A percentile compares a stretch with the other conserved stretches of the same genome.
Evolutionary conservation across 2,329 filamentous ascomycete species (phyloP).

Genomic region (Epichloe hybrida): DNA sequence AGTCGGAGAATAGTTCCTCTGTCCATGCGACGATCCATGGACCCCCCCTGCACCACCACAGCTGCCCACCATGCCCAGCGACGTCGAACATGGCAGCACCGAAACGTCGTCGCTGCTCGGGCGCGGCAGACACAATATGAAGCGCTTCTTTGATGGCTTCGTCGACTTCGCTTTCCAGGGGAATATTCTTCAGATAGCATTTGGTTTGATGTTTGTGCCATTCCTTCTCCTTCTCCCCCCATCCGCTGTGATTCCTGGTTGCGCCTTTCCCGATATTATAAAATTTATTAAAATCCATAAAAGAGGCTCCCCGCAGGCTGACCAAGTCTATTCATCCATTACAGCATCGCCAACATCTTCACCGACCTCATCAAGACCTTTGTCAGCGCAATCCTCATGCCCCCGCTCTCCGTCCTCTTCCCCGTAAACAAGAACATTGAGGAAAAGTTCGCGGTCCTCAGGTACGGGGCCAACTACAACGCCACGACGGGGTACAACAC

Average conservation of each 20-base stretch:
- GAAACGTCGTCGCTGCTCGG: conserved; percentile 29
- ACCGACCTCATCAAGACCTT: conserved; percentile 59
- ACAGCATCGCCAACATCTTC: conserved; percentile 55
- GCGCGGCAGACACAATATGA: conserved; percentile 32
- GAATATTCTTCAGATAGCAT: conserved; percentile 63
- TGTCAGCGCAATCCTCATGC: conserved; percentile 56
- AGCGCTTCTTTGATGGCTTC: conserved; percentile 47
- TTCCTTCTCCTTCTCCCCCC: too few relatives aligned
- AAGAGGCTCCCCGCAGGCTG: too few relatives aligned
- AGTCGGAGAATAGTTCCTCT: too few relatives aligned
- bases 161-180: conserved; percentile 61
- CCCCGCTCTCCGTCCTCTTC: conserved; percentile 58
- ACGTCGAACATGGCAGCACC: conserved; percentile 6
- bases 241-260: too few relatives aligned
- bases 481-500: conserved; percentile 52
- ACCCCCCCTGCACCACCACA: too few relatives aligned
- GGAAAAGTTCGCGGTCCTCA: conserved; percentile 58
- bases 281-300: too few relatives aligned
- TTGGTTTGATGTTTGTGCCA: conserved; percentile 52
- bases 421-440: conserved; percentile 59
- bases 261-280: too few relatives aligned
- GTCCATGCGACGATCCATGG: too few relatives aligned
- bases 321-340: too few relatives aligned
- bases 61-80: conserved; percentile 2
- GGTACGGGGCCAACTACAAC: conserved; percentile 39